These are phyloP conservation scores for Galerina marginata DNA, from an alignment of 768 basidiomycete genomes.

Conservation along the genomic window DNA sequence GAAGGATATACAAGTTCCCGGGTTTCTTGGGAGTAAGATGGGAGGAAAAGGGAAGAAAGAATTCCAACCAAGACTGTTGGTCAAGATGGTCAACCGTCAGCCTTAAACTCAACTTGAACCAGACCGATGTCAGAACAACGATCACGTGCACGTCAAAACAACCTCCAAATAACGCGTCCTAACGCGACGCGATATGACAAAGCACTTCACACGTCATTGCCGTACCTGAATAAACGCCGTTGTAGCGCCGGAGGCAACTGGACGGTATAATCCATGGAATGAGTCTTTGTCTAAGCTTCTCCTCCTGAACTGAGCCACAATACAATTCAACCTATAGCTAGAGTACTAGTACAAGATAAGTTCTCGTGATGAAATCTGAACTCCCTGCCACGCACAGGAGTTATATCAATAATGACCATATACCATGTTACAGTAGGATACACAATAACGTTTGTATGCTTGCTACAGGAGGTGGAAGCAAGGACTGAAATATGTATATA, in stretches of 20 bases:
- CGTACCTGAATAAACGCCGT: not conserved
- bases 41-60: conserved; percentile 32
- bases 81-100: conserved; percentile 41
- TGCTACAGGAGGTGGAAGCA: too few species aligned
- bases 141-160: conserved; percentile 43
- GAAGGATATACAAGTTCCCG: not conserved
- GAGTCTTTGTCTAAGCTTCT: too few species aligned
- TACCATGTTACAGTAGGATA: too few species aligned
- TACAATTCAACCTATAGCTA: not conserved
- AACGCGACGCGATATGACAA: conserved; percentile 31
- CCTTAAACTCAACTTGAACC: conserved; percentile 38
- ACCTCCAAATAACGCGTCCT: conserved; percentile 40
- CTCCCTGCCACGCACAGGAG: too few species aligned
- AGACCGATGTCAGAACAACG: conserved; percentile 28
- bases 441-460: too few species aligned
- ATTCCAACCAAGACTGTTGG: conserved; percentile 31
- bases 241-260: not conserved
- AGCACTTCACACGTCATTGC: conserved; percentile 7
- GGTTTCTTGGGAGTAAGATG: conserved; percentile 36
- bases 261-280: not conserved
- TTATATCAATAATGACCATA: too few species aligned
- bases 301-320: not conserved
- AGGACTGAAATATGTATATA: too few species aligned
- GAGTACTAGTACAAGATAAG: too few species aligned
- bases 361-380: too few species aligned